These are phyloP conservation scores for Hemerocallis citrina DNA, from an alignment of 106 monocot species.

Conservation along the genomic window DNA sequence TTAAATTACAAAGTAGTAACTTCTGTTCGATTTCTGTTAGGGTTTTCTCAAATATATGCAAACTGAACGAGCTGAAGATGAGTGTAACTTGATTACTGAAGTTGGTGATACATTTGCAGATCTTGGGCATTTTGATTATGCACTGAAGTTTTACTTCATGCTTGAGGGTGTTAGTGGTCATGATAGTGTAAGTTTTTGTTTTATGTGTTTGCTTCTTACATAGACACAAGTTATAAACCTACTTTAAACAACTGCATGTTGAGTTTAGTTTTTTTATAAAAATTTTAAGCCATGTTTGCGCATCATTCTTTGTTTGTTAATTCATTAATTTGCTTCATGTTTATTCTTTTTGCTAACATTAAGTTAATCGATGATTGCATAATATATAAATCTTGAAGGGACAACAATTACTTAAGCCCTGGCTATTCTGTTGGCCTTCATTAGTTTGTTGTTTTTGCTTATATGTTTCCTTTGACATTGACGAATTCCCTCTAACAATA, in stretches of 20 bases:
- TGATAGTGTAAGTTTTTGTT: constrained; percentile 36
- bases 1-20: background rate
- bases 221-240: background rate
- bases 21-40: constrained; percentile 18
- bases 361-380: no score
- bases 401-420: background rate
- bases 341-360: background rate
- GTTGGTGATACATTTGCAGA: constrained; percentile 50
- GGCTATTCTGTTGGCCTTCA: background rate
- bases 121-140: constrained; percentile 47
- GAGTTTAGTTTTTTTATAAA: background rate
- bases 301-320: background rate
- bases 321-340: background rate
- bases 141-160: constrained; percentile 65
- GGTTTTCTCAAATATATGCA: constrained; percentile 34
- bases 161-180: constrained; percentile 23
- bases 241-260: background rate
- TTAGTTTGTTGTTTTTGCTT: no score
- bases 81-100: constrained; percentile 44
- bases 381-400: background rate
- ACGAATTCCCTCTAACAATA: no score
- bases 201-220: background rate
- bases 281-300: no score
- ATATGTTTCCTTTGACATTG: no score
- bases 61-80: constrained; percentile 26